phyloP scores from a whole-genome alignment of 2,329 filamentous ascomycete genomes.

The Arthrobotrys pseudoclavata region DNA sequence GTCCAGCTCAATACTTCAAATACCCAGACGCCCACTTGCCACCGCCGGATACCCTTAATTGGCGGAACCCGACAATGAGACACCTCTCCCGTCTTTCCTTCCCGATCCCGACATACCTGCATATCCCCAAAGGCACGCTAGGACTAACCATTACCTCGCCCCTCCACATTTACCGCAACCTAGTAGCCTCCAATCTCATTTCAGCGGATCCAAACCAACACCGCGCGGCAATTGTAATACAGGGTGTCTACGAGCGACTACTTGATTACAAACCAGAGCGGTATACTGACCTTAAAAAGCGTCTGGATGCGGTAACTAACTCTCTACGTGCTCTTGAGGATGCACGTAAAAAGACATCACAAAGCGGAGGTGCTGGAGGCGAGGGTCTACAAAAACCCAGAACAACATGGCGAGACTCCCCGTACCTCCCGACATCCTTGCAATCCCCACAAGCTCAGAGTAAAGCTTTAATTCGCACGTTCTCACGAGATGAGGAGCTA shows the following conservation, averaged over 20 bases:
- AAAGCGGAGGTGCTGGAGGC: conserved; percentile 61
- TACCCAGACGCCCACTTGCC: not conserved
- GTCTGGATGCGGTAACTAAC: conserved; percentile 48
- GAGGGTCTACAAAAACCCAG: conserved; percentile 68
- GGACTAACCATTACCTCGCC: conserved; percentile 77
- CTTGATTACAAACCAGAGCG: conserved; percentile 86
- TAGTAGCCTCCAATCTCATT: conserved; percentile 77
- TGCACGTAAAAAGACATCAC: not conserved
- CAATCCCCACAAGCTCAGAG: conserved; percentile 72
- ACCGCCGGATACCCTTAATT: not conserved
- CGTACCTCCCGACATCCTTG: conserved; percentile 74
- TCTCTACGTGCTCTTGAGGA: conserved; percentile 46
- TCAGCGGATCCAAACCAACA: conserved; percentile 79
- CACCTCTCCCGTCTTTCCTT: conserved; percentile 24
- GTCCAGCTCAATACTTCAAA: not conserved
- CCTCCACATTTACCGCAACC: conserved; percentile 79
- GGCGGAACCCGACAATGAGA: conserved; percentile 31
- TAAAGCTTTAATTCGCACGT: conserved; percentile 77
- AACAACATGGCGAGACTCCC: conserved; percentile 72
- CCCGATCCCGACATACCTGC: conserved; percentile 44
- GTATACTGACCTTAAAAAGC: conserved; percentile 72
- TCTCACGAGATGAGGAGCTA: conserved; percentile 72
- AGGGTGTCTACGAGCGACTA: conserved; percentile 80
- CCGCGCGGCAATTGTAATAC: conserved; percentile 79
- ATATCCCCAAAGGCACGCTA: conserved; percentile 27